These are phyloP conservation scores for Acrocalymma vagum DNA, from an alignment of 2,329 filamentous ascomycete genomes.

Conservation along the genomic window DNA sequence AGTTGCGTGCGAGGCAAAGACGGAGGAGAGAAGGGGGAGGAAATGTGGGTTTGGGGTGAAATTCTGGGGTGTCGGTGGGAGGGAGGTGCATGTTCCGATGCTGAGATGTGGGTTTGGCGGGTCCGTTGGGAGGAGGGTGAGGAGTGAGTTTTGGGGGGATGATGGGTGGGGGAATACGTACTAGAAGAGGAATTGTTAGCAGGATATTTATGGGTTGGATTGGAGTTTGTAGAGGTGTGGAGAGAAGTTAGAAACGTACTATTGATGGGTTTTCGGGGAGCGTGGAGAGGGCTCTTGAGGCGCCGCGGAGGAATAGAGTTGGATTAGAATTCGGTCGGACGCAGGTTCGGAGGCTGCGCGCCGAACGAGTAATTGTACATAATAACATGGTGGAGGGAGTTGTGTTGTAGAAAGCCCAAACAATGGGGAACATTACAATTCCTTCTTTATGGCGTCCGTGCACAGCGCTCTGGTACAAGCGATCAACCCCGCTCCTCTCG, in stretches of 20 bases:
- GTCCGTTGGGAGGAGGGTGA: constrained; percentile 65
- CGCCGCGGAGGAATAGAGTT: constrained; percentile 30
- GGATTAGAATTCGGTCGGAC: constrained; percentile 19
- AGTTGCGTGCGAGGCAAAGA: constrained; percentile 62
- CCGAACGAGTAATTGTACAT: constrained; percentile 25
- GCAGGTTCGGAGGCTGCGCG: constrained; percentile 20
- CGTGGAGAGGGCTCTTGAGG: constrained; percentile 44
- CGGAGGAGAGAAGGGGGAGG: constrained; percentile 63
- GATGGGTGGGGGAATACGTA: constrained; percentile 60
- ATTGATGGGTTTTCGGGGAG: constrained; percentile 55
- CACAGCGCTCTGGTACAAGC: too few species aligned
- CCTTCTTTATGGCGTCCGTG: too few species aligned
- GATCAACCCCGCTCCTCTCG: too few species aligned
- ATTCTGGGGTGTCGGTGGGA: constrained; percentile 65
- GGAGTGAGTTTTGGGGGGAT: constrained; percentile 52
- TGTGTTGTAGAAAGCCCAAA: too few species aligned
- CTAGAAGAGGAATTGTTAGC: too few species aligned
- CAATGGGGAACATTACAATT: too few species aligned
- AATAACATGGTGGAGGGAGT: too few species aligned
- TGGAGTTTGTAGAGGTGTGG: neutral
- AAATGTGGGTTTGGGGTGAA: constrained; percentile 66
- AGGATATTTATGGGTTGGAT: constrained; percentile 13
- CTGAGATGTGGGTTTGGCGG: constrained; percentile 63
- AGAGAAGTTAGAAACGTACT: constrained; percentile 26
- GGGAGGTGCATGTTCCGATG: constrained; percentile 62